Percentiles rank a stretch among this genome's conserved stretches.
Evolutionary conservation across 148 eudicot genomes (phyloP).

Genomic region (Rhododendron griersonianum): DNA sequence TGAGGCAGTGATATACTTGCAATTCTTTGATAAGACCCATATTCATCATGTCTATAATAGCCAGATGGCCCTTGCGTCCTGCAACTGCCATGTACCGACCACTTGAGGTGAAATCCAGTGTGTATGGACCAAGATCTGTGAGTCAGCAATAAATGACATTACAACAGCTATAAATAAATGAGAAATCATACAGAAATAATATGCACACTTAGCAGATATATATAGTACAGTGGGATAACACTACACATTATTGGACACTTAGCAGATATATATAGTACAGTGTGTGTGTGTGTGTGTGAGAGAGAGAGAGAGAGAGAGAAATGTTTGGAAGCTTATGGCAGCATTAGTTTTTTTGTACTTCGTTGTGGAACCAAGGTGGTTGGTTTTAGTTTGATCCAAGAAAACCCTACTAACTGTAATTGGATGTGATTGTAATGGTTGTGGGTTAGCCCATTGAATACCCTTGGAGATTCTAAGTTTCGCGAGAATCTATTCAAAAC

Average conservation of each 20-base stretch:
- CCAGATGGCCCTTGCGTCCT: constrained; percentile 86
- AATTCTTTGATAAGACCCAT: constrained; percentile 63
- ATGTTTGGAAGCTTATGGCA: neutral
- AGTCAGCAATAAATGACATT: neutral
- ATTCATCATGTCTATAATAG: constrained; percentile 63
- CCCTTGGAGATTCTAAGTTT: neutral
- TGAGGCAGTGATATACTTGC: constrained; percentile 43
- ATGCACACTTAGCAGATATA: neutral
- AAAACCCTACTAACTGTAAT: neutral
- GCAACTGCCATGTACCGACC: constrained; percentile 88
- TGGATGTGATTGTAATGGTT: neutral
- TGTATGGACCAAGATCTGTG: constrained; percentile 87
- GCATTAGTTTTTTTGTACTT: neutral
- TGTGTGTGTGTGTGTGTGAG: too few species aligned
- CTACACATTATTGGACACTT: neutral
- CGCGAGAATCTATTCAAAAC: neutral
- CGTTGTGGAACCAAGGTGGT: neutral
- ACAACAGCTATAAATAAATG: neutral
- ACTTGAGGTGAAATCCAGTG: constrained; percentile 70
- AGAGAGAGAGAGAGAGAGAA: too few species aligned
- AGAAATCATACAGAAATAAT: neutral
- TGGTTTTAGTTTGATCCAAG: neutral
- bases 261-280: neutral
- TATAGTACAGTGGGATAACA: neutral
- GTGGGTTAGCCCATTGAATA: neutral